Base-by-base conservation (phyloP, 2,329 filamentous ascomycete genomes). In the Penicillium sp. region DNA sequence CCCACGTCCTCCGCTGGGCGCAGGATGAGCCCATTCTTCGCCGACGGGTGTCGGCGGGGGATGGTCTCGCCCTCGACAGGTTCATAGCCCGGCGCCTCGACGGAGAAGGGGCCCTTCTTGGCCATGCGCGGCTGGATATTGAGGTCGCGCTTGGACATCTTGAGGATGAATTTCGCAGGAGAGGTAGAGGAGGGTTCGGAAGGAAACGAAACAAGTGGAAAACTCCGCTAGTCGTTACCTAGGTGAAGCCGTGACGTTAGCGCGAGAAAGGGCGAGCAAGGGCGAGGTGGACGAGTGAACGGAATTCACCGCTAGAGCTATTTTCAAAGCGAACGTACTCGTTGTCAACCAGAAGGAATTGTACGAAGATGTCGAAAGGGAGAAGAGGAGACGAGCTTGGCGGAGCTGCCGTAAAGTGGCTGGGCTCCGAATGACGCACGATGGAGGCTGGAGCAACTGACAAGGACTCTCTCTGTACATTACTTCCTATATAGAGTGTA, bases 51-150 rank as follows among this genome's bases (percentile, higher is more conserved):
- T 42, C 87, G 78, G 52, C 85, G 82, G 26, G 88, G 87, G 49
- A 87, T 80, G 33, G 88, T 90, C 71, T 95, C 87, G 69, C 87
- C 87, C 4, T 82, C 73, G 44, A 84, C 75, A 52, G 81, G 79
- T 57, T 80, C 67, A 48, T 72, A 77, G 54, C 80, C 84, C 11
- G 83, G 70, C 8, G 75, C 78, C 54, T 92, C 84, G 56, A 88
- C 70, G 39, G 82, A 82, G 70, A 82, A 90, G 10, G 86, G 85
- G 22, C 80, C 76, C 63, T 80, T 79, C 66, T 83, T 80, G 55
- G 76, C 70, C 65, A 76, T 76, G 55, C 72, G 66, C 44, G 69
- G 67, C 42, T 67, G 56, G 38, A 69, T 42, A 20, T 52, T 44
- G 22, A 51, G 38, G 27, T 60, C 50, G 44, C 55, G 55, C 34